Conservation (phyloP, 495 filamentous ascomycete species). For the Daldinia vernicosa region DNA sequence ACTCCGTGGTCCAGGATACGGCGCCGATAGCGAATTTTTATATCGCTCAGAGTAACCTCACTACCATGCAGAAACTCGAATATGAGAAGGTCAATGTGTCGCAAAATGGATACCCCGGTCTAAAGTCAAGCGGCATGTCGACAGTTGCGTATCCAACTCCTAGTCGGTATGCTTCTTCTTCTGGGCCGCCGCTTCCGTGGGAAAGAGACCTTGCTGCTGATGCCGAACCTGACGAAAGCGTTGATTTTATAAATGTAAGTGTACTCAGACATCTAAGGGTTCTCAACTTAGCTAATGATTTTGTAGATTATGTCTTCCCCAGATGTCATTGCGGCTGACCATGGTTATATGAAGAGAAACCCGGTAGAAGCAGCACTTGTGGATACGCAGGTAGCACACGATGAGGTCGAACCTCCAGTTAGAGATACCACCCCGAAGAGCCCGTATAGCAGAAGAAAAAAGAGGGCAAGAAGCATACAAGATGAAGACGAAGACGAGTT, state of each 20-base stretch:
- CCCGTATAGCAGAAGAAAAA: slow-evolving; percentile 19
- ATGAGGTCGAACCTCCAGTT: slow-evolving; percentile 4
- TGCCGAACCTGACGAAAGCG: slow-evolving; percentile 16
- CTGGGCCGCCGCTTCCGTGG: slow-evolving; percentile 41
- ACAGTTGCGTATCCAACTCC: slow-evolving; percentile 45
- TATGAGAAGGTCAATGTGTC: slow-evolving; percentile 41
- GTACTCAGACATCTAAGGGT: neutral
- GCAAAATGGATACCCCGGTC: slow-evolving; percentile 22
- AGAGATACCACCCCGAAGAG: neutral
- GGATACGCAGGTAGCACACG: neutral
- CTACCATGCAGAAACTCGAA: slow-evolving; percentile 47
- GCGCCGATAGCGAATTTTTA: slow-evolving; percentile 35
- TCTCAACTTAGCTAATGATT: slow-evolving; percentile 15
- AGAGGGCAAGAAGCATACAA: slow-evolving; percentile 9
- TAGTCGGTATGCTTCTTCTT: slow-evolving; percentile 41
- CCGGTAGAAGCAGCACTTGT: neutral
- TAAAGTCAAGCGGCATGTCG: slow-evolving; percentile 43
- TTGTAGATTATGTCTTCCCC: slow-evolving; percentile 42
- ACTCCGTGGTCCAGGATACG: slow-evolving; percentile 16
- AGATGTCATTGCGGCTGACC: slow-evolving; percentile 33
- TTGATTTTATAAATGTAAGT: slow-evolving; percentile 34
- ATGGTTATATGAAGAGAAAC: slow-evolving; percentile 6
- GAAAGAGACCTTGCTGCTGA: slow-evolving; percentile 26
- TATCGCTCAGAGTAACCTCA: slow-evolving; percentile 43
- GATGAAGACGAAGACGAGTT: slow-evolving; percentile 41